Evolutionary conservation across 257 asterid species (phyloP).

Genomic region (Rhazya stricta): DNA sequence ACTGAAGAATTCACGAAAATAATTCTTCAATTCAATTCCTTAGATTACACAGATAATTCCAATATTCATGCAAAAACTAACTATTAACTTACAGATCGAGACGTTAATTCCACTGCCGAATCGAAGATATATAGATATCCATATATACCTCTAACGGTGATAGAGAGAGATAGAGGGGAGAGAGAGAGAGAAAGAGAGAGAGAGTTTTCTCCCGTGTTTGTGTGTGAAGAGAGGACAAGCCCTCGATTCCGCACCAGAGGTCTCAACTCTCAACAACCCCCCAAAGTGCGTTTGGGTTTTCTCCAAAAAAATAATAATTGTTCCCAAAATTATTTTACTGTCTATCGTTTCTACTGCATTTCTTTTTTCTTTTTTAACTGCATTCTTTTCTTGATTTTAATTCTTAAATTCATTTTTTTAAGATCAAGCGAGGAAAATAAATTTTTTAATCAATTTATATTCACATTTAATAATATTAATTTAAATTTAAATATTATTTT

Average conservation of each 20-base stretch:
- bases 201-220: neutral
- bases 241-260: slow-evolving; percentile 45
- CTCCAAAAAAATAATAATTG: neutral
- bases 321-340: too few relatives aligned
- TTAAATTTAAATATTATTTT: too few relatives aligned
- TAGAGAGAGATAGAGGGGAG: neutral
- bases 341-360: too few relatives aligned
- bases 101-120: slow-evolving; percentile 17
- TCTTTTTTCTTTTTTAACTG: neutral
- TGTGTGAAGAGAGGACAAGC: slow-evolving; percentile 36
- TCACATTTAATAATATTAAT: too few relatives aligned
- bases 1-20: slow-evolving; percentile 20
- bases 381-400: too few relatives aligned
- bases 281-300: slow-evolving; percentile 13
- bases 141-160: slow-evolving; percentile 6
- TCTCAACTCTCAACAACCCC: slow-evolving; percentile 29
- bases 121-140: slow-evolving; percentile 24
- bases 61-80: slow-evolving; percentile 14
- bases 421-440: too few relatives aligned
- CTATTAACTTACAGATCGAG: slow-evolving; percentile 52
- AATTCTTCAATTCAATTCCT: slow-evolving; percentile 21
- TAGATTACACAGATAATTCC: slow-evolving; percentile 10
- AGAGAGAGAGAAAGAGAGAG: neutral
- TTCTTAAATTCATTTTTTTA: too few relatives aligned
- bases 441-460: too few relatives aligned